phyloP scores from a whole-genome alignment of 148 eudicot species.

The Tetragonia tetragonoides region DNA sequence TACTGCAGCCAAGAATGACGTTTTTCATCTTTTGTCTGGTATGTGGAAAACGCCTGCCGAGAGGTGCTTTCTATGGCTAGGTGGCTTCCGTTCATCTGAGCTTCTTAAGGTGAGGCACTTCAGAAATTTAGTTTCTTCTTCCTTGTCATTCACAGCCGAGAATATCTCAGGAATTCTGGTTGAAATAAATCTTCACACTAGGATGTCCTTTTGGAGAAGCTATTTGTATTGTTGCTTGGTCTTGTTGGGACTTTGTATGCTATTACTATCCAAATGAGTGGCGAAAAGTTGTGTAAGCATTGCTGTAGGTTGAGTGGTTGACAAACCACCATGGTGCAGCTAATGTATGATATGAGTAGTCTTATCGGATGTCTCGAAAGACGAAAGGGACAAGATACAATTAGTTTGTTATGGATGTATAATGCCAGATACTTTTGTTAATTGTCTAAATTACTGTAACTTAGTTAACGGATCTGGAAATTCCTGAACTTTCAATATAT shows the following conservation, averaged over 20 bases:
- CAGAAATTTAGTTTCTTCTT: background rate
- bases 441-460: background rate
- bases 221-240: background rate
- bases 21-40: constrained; percentile 56
- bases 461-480: background rate
- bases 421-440: background rate
- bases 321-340: constrained; percentile 6
- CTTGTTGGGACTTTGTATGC: background rate
- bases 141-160: background rate
- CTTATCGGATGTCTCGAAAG: no score
- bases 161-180: background rate
- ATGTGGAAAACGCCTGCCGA: constrained; percentile 67
- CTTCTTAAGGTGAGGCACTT: constrained; percentile 43
- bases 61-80: constrained; percentile 58
- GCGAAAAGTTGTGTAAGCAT: background rate
- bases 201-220: background rate
- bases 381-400: no score
- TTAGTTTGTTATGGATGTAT: background rate
- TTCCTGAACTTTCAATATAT: background rate
- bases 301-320: background rate
- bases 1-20: constrained; percentile 56
- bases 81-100: constrained; percentile 63
- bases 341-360: background rate
- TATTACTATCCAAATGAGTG: background rate
- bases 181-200: background rate